Base-by-base conservation (phyloP, 345 rosid species). In the Crucihimalaya himalaica region DNA sequence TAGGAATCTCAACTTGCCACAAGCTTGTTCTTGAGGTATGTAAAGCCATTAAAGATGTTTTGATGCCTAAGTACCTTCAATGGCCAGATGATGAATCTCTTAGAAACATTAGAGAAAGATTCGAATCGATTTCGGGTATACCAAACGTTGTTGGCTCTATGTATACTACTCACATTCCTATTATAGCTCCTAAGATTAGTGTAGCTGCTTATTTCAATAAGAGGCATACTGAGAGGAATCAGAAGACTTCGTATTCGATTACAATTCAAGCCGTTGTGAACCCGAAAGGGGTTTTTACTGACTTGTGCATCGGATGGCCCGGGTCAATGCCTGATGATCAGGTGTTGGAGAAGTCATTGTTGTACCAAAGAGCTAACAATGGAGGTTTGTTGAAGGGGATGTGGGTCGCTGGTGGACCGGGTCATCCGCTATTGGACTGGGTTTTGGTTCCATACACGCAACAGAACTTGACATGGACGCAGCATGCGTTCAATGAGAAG, bases 241-340 rank as follows among this genome's bases (percentile, higher is more conserved):
- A 90, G 70, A 90, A 86, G 68, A 88, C 90, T 8, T 86, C 92
- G 0, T 90, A 90, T 21, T 88, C 97, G 0, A 88, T 90, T 1
- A 90, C 93, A 0, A 85, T 90, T 1, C 93, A 90, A 63, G 97
- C 93, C 0, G 91, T 90, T 58, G 90, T 88, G 10, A 82, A 86
- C 46, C 89, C 86, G 0, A 85, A 53, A n/a, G 92, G 93, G 0
- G 89, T 86, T 13, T 88, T 90, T 50, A 86, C 90, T 3, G 96
- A 88, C 78, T 90, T 90, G n/a, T 90, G 93, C 34, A 88, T 88
- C 7, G 96, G 96, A 1, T 90, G 96, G 93, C 96, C 96, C 0
- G 96, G 96, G 19, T 90, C 96, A 7, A 88, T 90, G 93, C 80
- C 84, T 47, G 90, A 90, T 80, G 93, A 88, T 73, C 86, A 88